phyloP scores from a whole-genome alignment of 176 grass and related monocot genomes.

The Oryza australiensis region DNA sequence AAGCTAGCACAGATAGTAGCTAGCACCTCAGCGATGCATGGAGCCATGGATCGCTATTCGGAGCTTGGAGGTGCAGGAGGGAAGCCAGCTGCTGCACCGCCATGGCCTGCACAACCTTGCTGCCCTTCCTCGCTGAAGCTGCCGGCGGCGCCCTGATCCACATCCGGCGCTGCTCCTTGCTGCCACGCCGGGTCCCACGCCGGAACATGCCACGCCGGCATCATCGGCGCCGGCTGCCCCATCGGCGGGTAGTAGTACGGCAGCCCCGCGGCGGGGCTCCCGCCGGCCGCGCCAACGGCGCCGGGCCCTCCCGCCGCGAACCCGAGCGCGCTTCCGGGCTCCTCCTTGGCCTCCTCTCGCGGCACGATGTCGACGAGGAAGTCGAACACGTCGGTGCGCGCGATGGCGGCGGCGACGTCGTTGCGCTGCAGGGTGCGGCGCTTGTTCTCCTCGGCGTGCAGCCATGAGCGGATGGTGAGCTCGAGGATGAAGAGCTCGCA shows the following conservation, averaged over 20 bases:
- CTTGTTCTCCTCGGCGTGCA: slow-evolving; percentile 85
- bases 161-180: slow-evolving; percentile 45
- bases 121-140: slow-evolving; percentile 57
- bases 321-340: slow-evolving; percentile 58
- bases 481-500: slow-evolving; percentile 86
- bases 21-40: not conserved
- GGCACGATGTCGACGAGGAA: slow-evolving; percentile 96
- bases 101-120: slow-evolving; percentile 47
- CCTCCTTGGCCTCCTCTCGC: slow-evolving; percentile 76
- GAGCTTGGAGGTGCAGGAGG: slow-evolving; percentile 48
- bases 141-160: slow-evolving; percentile 40
- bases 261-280: slow-evolving; percentile 47
- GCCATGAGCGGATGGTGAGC: slow-evolving; percentile 87
- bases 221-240: slow-evolving; percentile 61
- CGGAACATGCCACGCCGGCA: slow-evolving; percentile 71
- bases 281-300: not conserved
- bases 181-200: slow-evolving; percentile 66
- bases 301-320: slow-evolving; percentile 39
- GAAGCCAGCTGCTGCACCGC: slow-evolving; percentile 37
- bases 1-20: not conserved
- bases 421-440: slow-evolving; percentile 81
- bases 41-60: slow-evolving; percentile 25
- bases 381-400: slow-evolving; percentile 95
- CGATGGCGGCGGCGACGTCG: slow-evolving; percentile 85
- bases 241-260: slow-evolving; percentile 74